These are phyloP conservation scores for Cynara cardunculus DNA, from an alignment of 129 eudicot species.

Conservation along the genomic window DNA sequence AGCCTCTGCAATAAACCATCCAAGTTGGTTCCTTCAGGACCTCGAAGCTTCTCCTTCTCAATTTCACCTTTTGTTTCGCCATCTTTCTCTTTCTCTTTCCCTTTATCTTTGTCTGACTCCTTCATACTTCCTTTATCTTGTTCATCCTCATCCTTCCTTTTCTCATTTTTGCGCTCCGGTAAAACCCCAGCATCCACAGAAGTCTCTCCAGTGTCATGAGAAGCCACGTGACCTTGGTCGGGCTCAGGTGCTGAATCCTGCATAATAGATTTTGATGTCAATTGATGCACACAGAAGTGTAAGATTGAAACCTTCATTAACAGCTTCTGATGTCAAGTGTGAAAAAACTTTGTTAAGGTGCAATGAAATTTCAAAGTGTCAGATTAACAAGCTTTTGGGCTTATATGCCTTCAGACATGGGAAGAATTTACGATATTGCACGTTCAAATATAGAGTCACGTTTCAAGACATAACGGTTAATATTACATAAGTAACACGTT, in stretches of 20 bases:
- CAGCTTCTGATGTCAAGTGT: background rate
- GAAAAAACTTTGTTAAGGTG: background rate
- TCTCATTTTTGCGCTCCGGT: constrained; percentile 51
- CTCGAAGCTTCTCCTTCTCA: constrained; percentile 85
- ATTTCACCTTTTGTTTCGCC: constrained; percentile 55
- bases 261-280: constrained; percentile 5
- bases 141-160: constrained; percentile 73
- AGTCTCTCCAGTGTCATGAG: constrained; percentile 52
- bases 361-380: background rate
- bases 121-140: constrained; percentile 53
- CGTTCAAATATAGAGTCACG: background rate
- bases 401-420: background rate
- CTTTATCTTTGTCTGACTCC: constrained; percentile 73
- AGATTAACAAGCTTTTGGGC: background rate
- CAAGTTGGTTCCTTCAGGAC: constrained; percentile 90
- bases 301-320: background rate
- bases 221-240: constrained; percentile 50
- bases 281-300: background rate
- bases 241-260: constrained; percentile 64
- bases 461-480: background rate
- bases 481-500: background rate
- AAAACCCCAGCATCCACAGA: constrained; percentile 48
- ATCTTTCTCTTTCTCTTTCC: constrained; percentile 78
- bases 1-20: constrained; percentile 89
- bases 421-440: background rate